These are phyloP conservation scores for Rhizopogon roseolus DNA, from an alignment of 768 basidiomycete genomes.

Conservation along the genomic window DNA sequence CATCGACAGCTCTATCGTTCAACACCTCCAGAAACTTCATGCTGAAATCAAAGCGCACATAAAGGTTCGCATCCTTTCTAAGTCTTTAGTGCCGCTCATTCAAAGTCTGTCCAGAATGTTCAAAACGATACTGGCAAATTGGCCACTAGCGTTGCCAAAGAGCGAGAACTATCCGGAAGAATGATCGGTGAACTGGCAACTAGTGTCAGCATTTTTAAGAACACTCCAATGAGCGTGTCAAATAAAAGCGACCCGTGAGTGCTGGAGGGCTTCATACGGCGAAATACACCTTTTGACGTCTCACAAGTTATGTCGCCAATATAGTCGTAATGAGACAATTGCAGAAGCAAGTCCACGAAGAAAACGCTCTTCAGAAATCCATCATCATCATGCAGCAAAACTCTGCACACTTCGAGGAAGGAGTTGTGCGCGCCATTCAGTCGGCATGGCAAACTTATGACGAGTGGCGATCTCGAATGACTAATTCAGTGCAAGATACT, in stretches of 20 bases:
- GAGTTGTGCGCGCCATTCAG: constrained; percentile 91
- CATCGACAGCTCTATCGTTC: constrained; percentile 94
- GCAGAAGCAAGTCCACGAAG: constrained; percentile 90
- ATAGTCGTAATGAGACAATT: constrained; percentile 73
- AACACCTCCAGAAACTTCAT: constrained; percentile 93
- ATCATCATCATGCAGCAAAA: constrained; percentile 99
- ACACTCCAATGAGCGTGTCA: constrained; percentile 84
- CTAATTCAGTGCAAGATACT: constrained; percentile 64
- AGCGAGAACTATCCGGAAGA: constrained; percentile 83
- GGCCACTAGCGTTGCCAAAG: constrained; percentile 86
- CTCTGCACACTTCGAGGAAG: constrained; percentile 94
- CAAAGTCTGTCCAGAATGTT: constrained; percentile 52
- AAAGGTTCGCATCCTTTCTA: constrained; percentile 47
- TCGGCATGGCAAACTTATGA: constrained; percentile 97
- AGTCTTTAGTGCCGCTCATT: not conserved
- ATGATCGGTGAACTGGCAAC: constrained; percentile 84
- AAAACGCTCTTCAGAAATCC: constrained; percentile 95
- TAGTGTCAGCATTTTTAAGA: constrained; percentile 88
- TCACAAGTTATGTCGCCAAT: constrained; percentile 59
- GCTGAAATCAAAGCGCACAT: constrained; percentile 97
- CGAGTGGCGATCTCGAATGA: constrained; percentile 87
- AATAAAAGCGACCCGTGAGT: constrained; percentile 81
- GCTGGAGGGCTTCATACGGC: not conserved
- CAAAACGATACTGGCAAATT: constrained; percentile 95
- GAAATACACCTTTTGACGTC: not conserved